Evolutionary conservation across 345 rosid genomes (phyloP).

Genomic region (Pistacia vera): DNA sequence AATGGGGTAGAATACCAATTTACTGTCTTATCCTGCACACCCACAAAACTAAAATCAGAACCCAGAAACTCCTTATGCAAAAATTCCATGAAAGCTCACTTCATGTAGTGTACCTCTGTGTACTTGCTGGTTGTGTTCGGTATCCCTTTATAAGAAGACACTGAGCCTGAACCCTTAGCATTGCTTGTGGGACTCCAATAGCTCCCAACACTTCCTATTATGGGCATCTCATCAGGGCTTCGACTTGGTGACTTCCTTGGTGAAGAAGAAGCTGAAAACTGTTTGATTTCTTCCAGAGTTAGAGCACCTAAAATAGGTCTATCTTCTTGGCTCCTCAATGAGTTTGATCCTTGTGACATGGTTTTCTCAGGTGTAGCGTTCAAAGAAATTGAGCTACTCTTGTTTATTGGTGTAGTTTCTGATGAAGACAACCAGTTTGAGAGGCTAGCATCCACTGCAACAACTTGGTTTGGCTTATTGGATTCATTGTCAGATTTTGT

Average conservation of each 20-base stretch:
- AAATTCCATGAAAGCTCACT: conserved; percentile 16
- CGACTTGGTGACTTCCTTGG: conserved; percentile 82
- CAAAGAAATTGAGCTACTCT: conserved; percentile 29
- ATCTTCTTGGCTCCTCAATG: conserved; percentile 60
- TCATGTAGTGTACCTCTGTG: conserved; percentile 64
- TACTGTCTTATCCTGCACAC: conserved; percentile 85
- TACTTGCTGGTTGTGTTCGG: conserved; percentile 94
- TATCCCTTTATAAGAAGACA: conserved; percentile 75
- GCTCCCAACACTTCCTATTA: conserved; percentile 86
- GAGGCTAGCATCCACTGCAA: conserved; percentile 84
- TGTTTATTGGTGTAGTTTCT: conserved; percentile 50
- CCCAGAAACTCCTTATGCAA: conserved; percentile 8
- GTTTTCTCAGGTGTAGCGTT: conserved; percentile 45
- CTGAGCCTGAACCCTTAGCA: conserved; percentile 42
- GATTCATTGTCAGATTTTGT: conserved; percentile 34
- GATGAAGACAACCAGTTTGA: conserved; percentile 84
- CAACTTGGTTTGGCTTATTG: conserved; percentile 46
- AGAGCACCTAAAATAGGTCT: conserved; percentile 89
- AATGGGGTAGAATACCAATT: conserved; percentile 95
- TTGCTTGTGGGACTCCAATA: conserved; percentile 59
- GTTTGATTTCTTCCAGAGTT: conserved; percentile 81
- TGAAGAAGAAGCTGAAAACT: conserved; percentile 64
- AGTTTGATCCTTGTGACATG: conserved; percentile 46
- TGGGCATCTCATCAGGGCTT: conserved; percentile 82
- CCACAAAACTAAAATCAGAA: conserved; percentile 23